A percentile compares a stretch with the other conserved stretches of the same genome.
These are phyloP conservation scores for Botrytis aclada DNA, from an alignment of 2,329 filamentous ascomycete genomes.

Conservation along the genomic window DNA sequence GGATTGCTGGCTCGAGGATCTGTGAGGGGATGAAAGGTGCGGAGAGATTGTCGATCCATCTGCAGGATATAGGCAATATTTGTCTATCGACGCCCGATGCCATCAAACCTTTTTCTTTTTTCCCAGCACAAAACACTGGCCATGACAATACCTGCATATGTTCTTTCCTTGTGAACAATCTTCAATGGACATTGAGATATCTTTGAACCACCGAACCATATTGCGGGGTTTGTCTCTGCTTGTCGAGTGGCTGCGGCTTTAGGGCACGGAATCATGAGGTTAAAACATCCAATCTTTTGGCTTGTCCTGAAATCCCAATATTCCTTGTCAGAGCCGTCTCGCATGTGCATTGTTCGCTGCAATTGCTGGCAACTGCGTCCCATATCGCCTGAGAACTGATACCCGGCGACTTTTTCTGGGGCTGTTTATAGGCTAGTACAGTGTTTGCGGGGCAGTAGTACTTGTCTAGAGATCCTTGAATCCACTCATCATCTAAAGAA, in stretches of 20 bases:
- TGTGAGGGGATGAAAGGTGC: not conserved
- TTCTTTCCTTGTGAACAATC: not conserved
- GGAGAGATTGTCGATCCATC: not conserved
- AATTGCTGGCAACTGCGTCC: constrained; percentile 11
- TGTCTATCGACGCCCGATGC: not conserved
- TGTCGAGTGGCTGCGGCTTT: constrained; percentile 5
- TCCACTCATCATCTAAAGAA: constrained; percentile 14
- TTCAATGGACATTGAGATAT: not conserved
- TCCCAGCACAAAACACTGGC: not conserved
- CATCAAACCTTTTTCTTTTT: not conserved
- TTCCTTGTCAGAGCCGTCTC: not conserved
- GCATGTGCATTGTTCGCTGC: constrained; percentile 15
- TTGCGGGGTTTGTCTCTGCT: not conserved
- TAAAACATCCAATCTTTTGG: not conserved
- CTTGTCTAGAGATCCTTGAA: not conserved
- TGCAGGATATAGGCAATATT: not conserved
- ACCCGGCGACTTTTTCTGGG: constrained; percentile 1
- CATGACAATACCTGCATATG: not conserved
- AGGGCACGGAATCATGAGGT: not conserved
- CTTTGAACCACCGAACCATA: constrained; percentile 4
- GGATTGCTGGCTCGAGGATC: not conserved
- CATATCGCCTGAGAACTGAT: constrained; percentile 4
- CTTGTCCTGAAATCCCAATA: not conserved
- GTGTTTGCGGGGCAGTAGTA: constrained; percentile 13
- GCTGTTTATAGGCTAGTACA: not conserved